Evolutionary conservation across 2,329 filamentous ascomycete genomes (phyloP).

Genomic region (Myotisia sp.): DNA sequence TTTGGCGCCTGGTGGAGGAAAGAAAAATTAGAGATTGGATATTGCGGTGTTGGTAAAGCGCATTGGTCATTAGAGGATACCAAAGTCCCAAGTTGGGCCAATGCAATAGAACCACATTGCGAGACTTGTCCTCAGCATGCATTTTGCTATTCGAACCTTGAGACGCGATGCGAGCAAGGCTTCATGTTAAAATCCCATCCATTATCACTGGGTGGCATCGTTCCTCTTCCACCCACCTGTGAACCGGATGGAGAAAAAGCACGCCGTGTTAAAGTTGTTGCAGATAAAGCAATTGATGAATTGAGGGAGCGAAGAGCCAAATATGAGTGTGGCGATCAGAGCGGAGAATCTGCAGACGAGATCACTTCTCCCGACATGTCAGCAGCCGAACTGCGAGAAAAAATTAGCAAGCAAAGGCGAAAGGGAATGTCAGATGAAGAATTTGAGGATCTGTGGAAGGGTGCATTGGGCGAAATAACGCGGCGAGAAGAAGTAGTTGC

Average conservation of each 20-base stretch:
- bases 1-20: conserved; percentile 78
- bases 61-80: conserved; percentile 45
- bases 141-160: conserved; percentile 66
- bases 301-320: conserved; percentile 72
- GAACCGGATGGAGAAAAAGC: conserved; percentile 91
- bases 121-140: conserved; percentile 85
- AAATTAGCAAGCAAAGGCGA: conserved; percentile 59
- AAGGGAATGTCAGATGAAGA: conserved; percentile 75
- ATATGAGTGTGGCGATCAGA: conserved; percentile 71
- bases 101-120: conserved; percentile 61
- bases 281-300: conserved; percentile 74
- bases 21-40: conserved; percentile 92
- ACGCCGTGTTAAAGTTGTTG: conserved; percentile 70
- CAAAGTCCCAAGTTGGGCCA: conserved; percentile 58
- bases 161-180: conserved; percentile 68
- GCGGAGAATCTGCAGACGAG: conserved; percentile 46
- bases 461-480: conserved; percentile 37
- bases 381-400: conserved; percentile 59
- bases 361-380: conserved; percentile 51
- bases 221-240: conserved; percentile 81
- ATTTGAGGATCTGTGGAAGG: conserved; percentile 66
- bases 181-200: conserved; percentile 79
- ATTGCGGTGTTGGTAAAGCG: conserved; percentile 69
- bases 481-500: conserved; percentile 46
- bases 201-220: conserved; percentile 60